Base-by-base conservation (phyloP, 1,284 basidiomycete species). In the Psilocybe mexicana region DNA sequence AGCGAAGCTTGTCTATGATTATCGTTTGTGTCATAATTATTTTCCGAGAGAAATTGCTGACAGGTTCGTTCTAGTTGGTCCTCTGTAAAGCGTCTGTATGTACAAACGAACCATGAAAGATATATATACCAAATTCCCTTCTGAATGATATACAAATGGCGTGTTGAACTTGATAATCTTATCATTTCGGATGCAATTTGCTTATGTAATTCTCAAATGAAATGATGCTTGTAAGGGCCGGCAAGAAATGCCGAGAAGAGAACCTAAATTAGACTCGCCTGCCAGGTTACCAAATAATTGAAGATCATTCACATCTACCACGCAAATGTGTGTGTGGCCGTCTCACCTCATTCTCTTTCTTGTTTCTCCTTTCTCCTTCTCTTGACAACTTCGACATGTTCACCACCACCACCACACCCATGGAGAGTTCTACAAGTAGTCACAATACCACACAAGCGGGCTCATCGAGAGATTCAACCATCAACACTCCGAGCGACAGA, bases 1-100 rank as follows among this genome's bases (percentile, higher is more conserved):
- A 57, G 75, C 76, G 25, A 80, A 78, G 52, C 66, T 92, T 48
- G 78, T 88, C 12, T 92, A 90, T 63, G 87, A 91, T 67, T 91
- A 90, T 62, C 55, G 76, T 77, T 55, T 61, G 76, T 67, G 18
- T 43, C 26, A 18, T 8, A 42, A 23, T 53, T 3, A 2, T 2
- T 33, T 14, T 33, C 33, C 43, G 26, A 40, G 12, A 12, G 14
- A 12, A 2, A 43, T 42, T 38, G 10, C 28, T 46, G n/a, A 53
- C 46, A 26, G 1, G 5, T 47, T 12, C 30, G 2, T 14, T 45
- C 12, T 26, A 63, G 61, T 55, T 18, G 59, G 62, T 18, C 62
- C 62, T 54, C 3, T 53, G 14, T 43, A 53, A 35, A 40, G 35
- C 35, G 12, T 36, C 7, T 36, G 35, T 36, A 40, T 40, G 38